phyloP scores from a whole-genome alignment of 2,329 filamentous ascomycete species.

The Aspergillus glaucus region DNA sequence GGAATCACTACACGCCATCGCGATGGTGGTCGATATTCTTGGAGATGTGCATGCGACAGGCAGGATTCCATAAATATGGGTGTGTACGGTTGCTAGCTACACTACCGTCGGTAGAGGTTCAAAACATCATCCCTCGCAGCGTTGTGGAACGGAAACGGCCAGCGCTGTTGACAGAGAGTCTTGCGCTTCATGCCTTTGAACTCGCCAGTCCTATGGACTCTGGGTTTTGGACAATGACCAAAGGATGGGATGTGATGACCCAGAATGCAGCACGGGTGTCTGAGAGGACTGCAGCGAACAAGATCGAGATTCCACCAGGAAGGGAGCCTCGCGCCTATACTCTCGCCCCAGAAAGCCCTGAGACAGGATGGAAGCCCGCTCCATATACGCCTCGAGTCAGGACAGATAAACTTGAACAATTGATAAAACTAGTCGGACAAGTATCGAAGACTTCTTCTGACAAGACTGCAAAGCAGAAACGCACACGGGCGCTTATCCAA shows the following conservation, averaged over 20 bases:
- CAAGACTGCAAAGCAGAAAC: conserved; percentile 13
- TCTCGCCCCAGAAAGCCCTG: conserved; percentile 17
- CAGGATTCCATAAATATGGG: conserved; percentile 68
- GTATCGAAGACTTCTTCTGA: conserved; percentile 1
- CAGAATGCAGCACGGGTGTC: conserved; percentile 23
- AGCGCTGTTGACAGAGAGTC: conserved; percentile 55
- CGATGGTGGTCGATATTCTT: conserved; percentile 51
- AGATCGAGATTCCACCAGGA: conserved; percentile 23
- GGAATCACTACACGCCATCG: conserved; percentile 45
- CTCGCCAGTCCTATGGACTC: conserved; percentile 44
- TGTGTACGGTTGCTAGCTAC: conserved; percentile 74
- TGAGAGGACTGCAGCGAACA: conserved; percentile 21
- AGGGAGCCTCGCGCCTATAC: conserved; percentile 20
- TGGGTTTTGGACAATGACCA: conserved; percentile 15
- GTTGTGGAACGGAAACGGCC: conserved; percentile 51
- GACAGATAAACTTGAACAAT: conserved; percentile 29
- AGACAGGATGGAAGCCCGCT: conserved; percentile 6
- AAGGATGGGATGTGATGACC: conserved; percentile 18
- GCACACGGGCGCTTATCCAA: conserved; percentile 7
- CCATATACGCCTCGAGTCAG: conserved; percentile 32
- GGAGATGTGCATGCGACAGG: conserved; percentile 52
- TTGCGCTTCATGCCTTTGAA: conserved; percentile 41
- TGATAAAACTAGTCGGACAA: conserved; percentile 9
- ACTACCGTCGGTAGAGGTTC: conserved; percentile 57
- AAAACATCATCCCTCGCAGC: conserved; percentile 54